Base-by-base conservation (phyloP, 2,329 filamentous ascomycete species). In the Neonectria neomacrospora region DNA sequence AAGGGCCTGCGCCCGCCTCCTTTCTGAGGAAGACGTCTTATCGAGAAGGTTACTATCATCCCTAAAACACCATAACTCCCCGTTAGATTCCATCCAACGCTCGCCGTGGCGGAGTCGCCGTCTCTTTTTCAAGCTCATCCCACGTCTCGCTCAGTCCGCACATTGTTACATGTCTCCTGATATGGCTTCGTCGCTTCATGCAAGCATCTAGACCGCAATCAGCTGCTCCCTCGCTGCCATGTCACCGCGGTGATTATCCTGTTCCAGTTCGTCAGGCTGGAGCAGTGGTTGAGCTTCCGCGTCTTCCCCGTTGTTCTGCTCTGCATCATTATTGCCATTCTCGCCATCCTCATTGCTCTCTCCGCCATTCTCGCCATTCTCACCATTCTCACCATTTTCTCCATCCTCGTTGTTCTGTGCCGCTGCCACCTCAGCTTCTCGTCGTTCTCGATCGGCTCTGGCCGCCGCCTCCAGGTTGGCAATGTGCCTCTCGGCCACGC, bases 401-500 rank as follows among this genome's bases (percentile, higher is more conserved):
- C 37, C 37, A 20, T 41, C 10, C 37, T 41, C 20, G 69, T 69
- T 1, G 66, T 65, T 1, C 72, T 70, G 4, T 14, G 73, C 73
- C 30, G 75, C 76, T 41, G 78, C 73, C 44, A 77, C 77, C 12
- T 79, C 81, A 1, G 78, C 80, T 61, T 85, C 81, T 67, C 77
- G 77, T 26, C 82, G 77, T 64, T 81, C 76, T 42, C 78, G 73
- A 67, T 83, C 83, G 2, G 76, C 80, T 53, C 82, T 78, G 7
- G n/a, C 37, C 41, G 81, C 83, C 58, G 85, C 84, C 68, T 88
- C 85, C 2, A 88, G 74, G 47, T 85, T 82, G 23, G 84, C 85
- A 64, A 91, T 90, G 65, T 91, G 88, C 52, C 87, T 80, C 76
- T 91, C 88, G 1, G 88, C 88, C 23, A 91, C 83, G 10, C 88